Percentiles rank a stretch among this genome's conserved stretches.
Evolutionary conservation across 129 eudicot species (phyloP).

Genomic region (Arctium minus): DNA sequence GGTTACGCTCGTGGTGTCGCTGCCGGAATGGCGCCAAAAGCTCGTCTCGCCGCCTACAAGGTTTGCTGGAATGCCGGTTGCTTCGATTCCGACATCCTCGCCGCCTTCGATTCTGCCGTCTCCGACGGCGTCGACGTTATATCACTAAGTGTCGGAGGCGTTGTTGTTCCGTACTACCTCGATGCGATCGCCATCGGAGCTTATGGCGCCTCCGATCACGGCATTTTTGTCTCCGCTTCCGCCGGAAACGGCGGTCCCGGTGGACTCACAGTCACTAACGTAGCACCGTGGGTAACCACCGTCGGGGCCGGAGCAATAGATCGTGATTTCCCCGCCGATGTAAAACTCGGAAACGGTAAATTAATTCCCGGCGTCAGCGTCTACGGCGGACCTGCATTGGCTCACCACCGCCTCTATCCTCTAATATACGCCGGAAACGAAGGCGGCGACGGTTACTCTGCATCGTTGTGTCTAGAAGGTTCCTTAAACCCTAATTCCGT

Average conservation of each 20-base stretch:
- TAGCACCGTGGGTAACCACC: slow-evolving; percentile 95
- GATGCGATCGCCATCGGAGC: slow-evolving; percentile 89
- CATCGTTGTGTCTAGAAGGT: slow-evolving; percentile 84
- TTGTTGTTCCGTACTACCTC: slow-evolving; percentile 78
- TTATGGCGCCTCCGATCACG: slow-evolving; percentile 66
- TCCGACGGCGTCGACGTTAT: slow-evolving; percentile 89
- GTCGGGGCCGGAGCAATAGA: slow-evolving; percentile 94
- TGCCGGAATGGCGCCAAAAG: slow-evolving; percentile 96
- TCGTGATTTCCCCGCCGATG: slow-evolving; percentile 87
- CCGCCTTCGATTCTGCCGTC: slow-evolving; percentile 86
- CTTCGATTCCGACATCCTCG: slow-evolving; percentile 86
- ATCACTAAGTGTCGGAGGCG: slow-evolving; percentile 79
- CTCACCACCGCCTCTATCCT: slow-evolving; percentile 53
- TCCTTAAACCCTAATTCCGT: slow-evolving; percentile 61
- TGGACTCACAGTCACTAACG: slow-evolving; percentile 75
- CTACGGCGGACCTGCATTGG: slow-evolving; percentile 71
- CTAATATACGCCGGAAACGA: slow-evolving; percentile 74
- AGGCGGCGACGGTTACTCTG: slow-evolving; percentile 81
- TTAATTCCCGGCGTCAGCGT: slow-evolving; percentile 68
- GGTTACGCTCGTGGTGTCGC: slow-evolving; percentile 94
- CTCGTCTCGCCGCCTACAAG: slow-evolving; percentile 84
- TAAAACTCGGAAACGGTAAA: slow-evolving; percentile 85
- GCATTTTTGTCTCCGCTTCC: slow-evolving; percentile 80
- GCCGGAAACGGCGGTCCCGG: slow-evolving; percentile 99
- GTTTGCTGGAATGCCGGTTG: slow-evolving; percentile 92